phyloP scores from a whole-genome alignment of 2,329 filamentous ascomycete genomes.

The Albophoma yamanashiensis region DNA sequence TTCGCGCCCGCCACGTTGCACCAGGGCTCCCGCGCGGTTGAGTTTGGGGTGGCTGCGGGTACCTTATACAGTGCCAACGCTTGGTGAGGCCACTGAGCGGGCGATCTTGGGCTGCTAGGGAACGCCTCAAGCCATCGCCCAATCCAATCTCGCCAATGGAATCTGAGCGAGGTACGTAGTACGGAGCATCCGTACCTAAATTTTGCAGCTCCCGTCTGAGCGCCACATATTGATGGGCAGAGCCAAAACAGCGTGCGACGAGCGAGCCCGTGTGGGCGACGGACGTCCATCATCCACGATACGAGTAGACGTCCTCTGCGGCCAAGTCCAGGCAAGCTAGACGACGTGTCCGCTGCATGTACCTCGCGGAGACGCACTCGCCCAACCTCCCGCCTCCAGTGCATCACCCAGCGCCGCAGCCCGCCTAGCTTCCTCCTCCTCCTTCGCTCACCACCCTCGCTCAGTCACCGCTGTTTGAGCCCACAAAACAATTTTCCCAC shows the following conservation, averaged over 20 bases:
- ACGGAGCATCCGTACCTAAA: neutral
- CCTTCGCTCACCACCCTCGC: neutral
- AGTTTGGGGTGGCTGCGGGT: neutral
- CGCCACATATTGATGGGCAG: neutral
- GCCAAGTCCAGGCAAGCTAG: neutral
- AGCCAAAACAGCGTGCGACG: neutral
- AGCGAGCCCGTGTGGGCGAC: neutral
- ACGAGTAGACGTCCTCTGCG: neutral
- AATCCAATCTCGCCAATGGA: neutral
- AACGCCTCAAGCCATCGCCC: neutral
- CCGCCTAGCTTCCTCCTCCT: neutral
- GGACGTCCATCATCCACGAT: neutral
- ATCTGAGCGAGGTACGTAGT: neutral
- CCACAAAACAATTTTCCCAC: neutral
- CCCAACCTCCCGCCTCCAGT: neutral
- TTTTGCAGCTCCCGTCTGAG: neutral
- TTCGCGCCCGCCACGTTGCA: no score
- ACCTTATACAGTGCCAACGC: neutral
- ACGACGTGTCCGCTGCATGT: neutral
- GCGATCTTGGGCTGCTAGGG: neutral
- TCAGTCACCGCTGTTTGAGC: neutral
- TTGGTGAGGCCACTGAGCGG: neutral
- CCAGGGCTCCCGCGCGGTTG: neutral
- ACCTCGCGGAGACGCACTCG: neutral
- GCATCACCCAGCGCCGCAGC: neutral